Conservation (phyloP, 2,329 filamentous ascomycete genomes). For the Fusarium staphyleae region DNA sequence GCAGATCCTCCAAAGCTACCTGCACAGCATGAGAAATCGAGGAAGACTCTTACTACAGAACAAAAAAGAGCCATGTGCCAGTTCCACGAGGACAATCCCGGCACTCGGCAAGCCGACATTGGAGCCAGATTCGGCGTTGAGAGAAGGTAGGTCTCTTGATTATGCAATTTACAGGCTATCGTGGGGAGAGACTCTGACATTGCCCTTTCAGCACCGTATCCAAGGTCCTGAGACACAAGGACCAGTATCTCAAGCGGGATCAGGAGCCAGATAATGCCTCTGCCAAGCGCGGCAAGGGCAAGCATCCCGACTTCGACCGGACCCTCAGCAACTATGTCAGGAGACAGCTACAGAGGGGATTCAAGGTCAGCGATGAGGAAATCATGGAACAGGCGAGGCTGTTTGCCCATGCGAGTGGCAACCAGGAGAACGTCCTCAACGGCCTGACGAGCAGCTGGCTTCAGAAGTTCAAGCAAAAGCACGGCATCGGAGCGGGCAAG, state of each 20-base stretch:
- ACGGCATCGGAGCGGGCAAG: slow-evolving; percentile 62
- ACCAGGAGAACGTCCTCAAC: slow-evolving; percentile 74
- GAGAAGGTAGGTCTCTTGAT: slow-evolving; percentile 74
- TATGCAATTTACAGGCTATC: not conserved
- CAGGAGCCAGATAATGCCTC: slow-evolving; percentile 70
- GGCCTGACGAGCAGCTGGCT: slow-evolving; percentile 81
- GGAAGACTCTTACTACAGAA: slow-evolving; percentile 88
- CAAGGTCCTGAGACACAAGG: slow-evolving; percentile 92
- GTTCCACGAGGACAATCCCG: slow-evolving; percentile 89
- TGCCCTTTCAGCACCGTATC: slow-evolving; percentile 81
- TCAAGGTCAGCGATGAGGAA: slow-evolving; percentile 76
- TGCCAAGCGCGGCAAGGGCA: slow-evolving; percentile 82
- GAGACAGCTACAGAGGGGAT: slow-evolving; percentile 79
- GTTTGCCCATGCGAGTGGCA: slow-evolving; percentile 75
- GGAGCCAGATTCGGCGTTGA: slow-evolving; percentile 95
- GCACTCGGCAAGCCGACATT: slow-evolving; percentile 94
- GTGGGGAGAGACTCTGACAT: slow-evolving; percentile 43
- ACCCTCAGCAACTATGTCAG: slow-evolving; percentile 87
- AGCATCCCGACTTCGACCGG: slow-evolving; percentile 89
- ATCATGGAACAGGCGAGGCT: slow-evolving; percentile 85
- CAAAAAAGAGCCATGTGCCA: slow-evolving; percentile 93
- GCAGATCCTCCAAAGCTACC: slow-evolving; percentile 40
- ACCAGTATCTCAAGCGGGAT: slow-evolving; percentile 91
- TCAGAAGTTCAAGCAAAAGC: slow-evolving; percentile 94
- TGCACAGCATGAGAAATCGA: slow-evolving; percentile 65